Evolutionary conservation across 371 early-diverging fungal genomes (phyloP), one percentile per base, ranked within the genome.

Genomic region (Saksenaea vasiformis): DNA sequence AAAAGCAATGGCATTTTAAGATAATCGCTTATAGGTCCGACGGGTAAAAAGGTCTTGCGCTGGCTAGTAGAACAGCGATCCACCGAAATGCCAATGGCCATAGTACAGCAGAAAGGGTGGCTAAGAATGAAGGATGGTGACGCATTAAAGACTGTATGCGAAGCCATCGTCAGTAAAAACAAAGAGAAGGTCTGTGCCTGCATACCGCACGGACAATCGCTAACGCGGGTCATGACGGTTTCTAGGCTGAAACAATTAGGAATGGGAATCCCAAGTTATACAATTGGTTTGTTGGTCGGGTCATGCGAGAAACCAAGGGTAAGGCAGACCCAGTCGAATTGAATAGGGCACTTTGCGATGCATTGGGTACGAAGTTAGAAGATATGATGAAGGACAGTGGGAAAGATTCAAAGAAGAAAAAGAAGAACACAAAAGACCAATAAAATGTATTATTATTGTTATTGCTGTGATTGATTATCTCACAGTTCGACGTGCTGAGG

Each of bases 91-190:
- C 90, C 36, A 17, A 34, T 41, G 10, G 86, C 76, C 0, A 91
- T 96, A 58, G 87, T 91, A 1, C 70, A 83, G 35, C 84, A 81
- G 24, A 82, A 89, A 39, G 91, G 89, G 0, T 94, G 91, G 93
- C 63, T 76, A 34, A 86, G 88, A 54, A 74, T 87, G n/a, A 77
- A 66, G 34, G 85, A 91, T 58, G 69, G 63, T 14, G 66, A n/a
- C 0, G 66, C 71, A 61, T 60, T 94, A 9, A 73, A 73, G n/a
- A 61, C 54, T 15, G 55, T 90, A 19, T 89, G 87, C 58, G 60
- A 78, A 15, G 65, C 71, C 5, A 60, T 93, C 5, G 63, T 93
- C 0, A 62, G 67, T 0, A 67, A 76, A 34, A 78, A 92, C 66
- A 79, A 83, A 1, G 82, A 83, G 28, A 83, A 91, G 73, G 90